Conservation (phyloP, 2,329 filamentous ascomycete genomes). For the Aspergillus jensenii region DNA sequence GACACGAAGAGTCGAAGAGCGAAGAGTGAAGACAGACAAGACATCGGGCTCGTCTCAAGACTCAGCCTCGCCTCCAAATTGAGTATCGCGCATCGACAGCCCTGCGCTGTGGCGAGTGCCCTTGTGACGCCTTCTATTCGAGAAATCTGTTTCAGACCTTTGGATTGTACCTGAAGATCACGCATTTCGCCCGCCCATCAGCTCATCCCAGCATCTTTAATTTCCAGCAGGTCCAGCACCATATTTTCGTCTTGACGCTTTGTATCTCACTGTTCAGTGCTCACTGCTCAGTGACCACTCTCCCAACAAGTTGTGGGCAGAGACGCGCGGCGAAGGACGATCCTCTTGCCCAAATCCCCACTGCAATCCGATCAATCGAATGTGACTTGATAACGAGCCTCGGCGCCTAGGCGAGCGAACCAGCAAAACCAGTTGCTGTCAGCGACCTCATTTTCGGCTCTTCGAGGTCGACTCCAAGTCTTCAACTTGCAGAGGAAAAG, state of each 20-base stretch:
- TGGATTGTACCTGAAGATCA: background rate
- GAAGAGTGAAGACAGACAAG: background rate
- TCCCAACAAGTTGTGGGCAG: background rate
- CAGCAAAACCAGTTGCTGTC: background rate
- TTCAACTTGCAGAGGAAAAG: background rate
- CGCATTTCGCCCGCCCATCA: background rate
- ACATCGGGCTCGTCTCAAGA: background rate
- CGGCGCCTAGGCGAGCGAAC: background rate
- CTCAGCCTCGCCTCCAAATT: background rate
- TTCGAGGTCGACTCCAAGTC: background rate
- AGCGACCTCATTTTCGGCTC: background rate
- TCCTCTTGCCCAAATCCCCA: slow-evolving; percentile 14
- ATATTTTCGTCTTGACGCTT: background rate
- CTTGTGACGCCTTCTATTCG: background rate
- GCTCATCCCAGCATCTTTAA: background rate
- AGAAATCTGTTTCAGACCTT: background rate
- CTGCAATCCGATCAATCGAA: slow-evolving; percentile 2
- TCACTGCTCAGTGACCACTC: background rate
- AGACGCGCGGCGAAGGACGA: slow-evolving; percentile 21
- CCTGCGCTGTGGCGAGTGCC: background rate
- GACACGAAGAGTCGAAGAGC: too few relatives aligned
- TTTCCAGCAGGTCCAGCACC: background rate
- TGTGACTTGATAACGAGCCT: background rate
- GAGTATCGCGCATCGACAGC: background rate
- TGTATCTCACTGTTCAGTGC: background rate